Evolutionary conservation across 2,329 filamentous ascomycete genomes (phyloP), one percentile per base, ranked within the genome.

Genomic region (Sporothrix pseudoabietina): DNA sequence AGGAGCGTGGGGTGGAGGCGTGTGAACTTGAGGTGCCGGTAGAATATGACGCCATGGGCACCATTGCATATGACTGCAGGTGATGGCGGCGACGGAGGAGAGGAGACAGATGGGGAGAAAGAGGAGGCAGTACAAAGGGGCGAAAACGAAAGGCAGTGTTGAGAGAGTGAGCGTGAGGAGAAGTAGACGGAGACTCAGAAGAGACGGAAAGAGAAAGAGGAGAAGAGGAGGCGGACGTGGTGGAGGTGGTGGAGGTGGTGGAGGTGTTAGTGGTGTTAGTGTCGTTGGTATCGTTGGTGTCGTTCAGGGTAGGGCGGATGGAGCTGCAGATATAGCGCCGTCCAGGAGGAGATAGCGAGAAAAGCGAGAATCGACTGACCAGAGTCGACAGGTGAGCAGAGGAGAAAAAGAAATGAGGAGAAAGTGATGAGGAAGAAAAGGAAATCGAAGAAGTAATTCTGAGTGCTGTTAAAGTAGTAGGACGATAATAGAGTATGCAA

Each of bases 1-100:
- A 81, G 69, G 87, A 88, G 77, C 85, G 84, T 80, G 87, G 86
- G 72, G 86, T 87, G 79, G 84, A 84, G 79, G 86, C 83, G 81
- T 88, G 85, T 79, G 83, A 83, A 72, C 75, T 79, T 74, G 82
- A 83, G 78, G 82, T 81, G 78, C 82, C 87, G 80, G 83, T 82
- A 75, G 83, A 80, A 81, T 79, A 80, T 74, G 83, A 83, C 80
- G 83, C 83, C 83, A 84, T 85, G 79, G 81, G 80, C 71, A 75
- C 73, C 73, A 76, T 76, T 69, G 78, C 78, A 78, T 76, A 74
- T 72, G 78, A 63, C 30, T 30, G 63, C 35, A 70, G 52, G 8
- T 47, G 74, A 39, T 55, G 73, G 66, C 61, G 70, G 69, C 35
- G 55, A 52, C 30, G 66, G 57, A 22, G 39, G 49, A 63, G 57